A percentile compares a stretch with the other conserved stretches of the same genome.
phyloP scores from a whole-genome alignment of 176 grass and related monocot species.

The Neostapfia colusana region DNA sequence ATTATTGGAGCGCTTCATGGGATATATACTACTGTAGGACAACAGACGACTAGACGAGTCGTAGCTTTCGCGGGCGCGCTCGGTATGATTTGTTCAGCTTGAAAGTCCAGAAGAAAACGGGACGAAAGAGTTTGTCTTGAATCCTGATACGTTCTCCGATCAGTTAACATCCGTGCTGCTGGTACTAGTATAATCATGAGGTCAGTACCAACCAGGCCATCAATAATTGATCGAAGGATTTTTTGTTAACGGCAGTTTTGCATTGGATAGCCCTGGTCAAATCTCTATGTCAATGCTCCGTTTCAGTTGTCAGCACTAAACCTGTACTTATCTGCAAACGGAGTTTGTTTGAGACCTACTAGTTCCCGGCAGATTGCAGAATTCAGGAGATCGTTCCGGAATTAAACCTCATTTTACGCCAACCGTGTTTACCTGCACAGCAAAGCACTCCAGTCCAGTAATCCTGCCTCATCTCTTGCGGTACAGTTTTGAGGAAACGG shows the following conservation, averaged over 20 bases:
- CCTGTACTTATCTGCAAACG: background rate
- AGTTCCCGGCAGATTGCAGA: background rate
- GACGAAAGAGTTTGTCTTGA: conserved; percentile 20
- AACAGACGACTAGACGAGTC: conserved; percentile 1
- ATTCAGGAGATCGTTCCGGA: background rate
- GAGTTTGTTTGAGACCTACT: background rate
- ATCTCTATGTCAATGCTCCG: background rate
- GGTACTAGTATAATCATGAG: background rate
- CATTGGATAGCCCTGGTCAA: background rate
- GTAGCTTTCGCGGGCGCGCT: conserved; percentile 28
- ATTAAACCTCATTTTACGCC: background rate
- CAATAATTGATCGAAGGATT: conserved; percentile 7
- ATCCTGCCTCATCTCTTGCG: background rate
- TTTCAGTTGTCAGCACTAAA: background rate
- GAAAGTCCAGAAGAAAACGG: conserved; percentile 26
- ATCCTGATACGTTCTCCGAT: background rate
- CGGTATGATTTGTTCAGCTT: conserved; percentile 29
- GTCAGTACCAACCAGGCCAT: background rate
- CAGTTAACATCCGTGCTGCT: conserved; percentile 1
- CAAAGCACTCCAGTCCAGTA: background rate
- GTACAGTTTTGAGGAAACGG: background rate
- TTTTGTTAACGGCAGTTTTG: background rate
- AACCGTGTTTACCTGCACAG: background rate
- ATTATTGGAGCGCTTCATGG: background rate
- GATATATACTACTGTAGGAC: background rate